Base-by-base conservation (phyloP, 2,329 filamentous ascomycete genomes). In the Fonsecaea monophora region DNA sequence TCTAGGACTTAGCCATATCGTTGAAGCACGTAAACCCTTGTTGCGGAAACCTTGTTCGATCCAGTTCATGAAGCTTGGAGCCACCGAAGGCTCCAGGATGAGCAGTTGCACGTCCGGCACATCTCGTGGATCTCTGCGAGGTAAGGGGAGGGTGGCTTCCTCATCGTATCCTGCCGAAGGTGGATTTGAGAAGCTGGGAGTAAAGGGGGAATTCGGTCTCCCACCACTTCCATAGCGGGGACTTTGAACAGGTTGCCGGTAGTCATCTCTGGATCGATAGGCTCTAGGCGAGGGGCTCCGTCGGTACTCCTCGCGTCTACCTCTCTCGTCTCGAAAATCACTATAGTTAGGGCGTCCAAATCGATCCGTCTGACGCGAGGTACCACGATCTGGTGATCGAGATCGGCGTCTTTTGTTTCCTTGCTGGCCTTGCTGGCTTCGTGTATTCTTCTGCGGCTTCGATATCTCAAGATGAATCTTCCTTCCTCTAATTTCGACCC, bases 401-500 rank as follows among this genome's bases (percentile, higher is more conserved):
- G 78, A 68, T 76, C 77, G 63, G 77, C 81, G 56, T 81, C 80
- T 56, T 63, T 76, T 76, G 71, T 65, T 74, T 65, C 62, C 74
- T 78, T 61, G 59, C 34, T 76, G 87, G 84, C 73, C 91, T 85
- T 62, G 92, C 85, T 62, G 92, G 53, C 65, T 69, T 70, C 60
- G 88, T 56, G 88, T 91, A 73, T 90, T 92, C 74, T 92, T 92
- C 76, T 97, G 93, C 3, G 90, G 88, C 67, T 94, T 94, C 5
- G 94, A 97, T 45, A 97, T 87, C 77, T 97, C 94, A 21, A 97
- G 86, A 97, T 94, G 93, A 76, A 98, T 96, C 77, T 93, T 93
- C 71, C 94, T 90, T n/a, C 94, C 94, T 75, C 92, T 87, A 42
- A 98, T 88, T 70, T 92, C 87, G 48, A 88, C 86, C 9, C 92